These are phyloP conservation scores for Tripidium arundinaceum DNA, from an alignment of 202 grass and related monocot species.

Conservation along the genomic window DNA sequence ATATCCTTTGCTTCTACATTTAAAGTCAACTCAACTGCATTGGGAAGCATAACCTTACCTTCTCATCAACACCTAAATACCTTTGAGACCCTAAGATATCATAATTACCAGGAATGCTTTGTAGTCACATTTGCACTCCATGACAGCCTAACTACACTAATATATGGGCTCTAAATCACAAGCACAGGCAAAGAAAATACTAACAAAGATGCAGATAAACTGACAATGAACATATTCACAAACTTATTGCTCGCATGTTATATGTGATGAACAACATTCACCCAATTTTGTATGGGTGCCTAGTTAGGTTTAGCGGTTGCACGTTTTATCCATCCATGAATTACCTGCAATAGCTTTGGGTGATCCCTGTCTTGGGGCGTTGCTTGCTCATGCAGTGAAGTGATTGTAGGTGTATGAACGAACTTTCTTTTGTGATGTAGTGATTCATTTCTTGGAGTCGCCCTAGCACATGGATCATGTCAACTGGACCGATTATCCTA, in stretches of 20 bases:
- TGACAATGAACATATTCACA: background rate
- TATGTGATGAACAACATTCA: background rate
- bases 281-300: too few species aligned
- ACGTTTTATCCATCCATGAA: background rate
- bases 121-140: background rate
- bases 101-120: background rate
- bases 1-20: conserved; percentile 19
- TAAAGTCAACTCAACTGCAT: conserved; percentile 14
- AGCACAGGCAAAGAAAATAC: background rate
- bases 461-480: conserved; percentile 5
- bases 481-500: background rate
- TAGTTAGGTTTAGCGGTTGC: background rate
- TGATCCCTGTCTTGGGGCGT: background rate
- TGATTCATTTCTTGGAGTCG: background rate
- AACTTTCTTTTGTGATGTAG: background rate
- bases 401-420: background rate
- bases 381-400: background rate
- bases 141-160: background rate
- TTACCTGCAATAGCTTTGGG: background rate
- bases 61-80: background rate
- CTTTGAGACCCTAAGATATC: background rate
- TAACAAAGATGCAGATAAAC: background rate
- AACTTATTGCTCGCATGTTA: background rate
- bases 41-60: conserved; percentile 10
- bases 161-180: background rate